Percentiles rank a stretch among this genome's conserved stretches.
phyloP scores from a whole-genome alignment of 208 protist species.

The Trypanosomatidae sp. region DNA sequence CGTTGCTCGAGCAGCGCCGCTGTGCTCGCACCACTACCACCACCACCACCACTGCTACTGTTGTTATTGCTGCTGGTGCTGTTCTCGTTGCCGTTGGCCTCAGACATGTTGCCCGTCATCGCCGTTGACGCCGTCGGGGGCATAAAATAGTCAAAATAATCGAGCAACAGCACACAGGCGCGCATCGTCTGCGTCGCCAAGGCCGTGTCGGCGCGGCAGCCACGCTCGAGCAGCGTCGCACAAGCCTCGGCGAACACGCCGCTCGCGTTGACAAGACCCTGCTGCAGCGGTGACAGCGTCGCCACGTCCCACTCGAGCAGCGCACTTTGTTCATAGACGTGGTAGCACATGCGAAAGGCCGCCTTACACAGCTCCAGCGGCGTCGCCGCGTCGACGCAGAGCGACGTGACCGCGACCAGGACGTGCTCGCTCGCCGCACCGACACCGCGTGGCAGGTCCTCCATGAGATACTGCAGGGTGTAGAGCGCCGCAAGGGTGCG shows the following conservation, averaged over 20 bases:
- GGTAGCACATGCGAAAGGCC: conserved; percentile 79
- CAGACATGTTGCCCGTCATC: conserved; percentile 31
- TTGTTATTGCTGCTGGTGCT: no score
- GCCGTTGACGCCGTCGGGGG: conserved; percentile 11
- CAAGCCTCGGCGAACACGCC: conserved; percentile 38
- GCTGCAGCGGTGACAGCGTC: conserved; percentile 53
- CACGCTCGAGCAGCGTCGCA: conserved; percentile 38
- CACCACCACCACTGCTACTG: no score
- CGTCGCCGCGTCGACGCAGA: conserved; percentile 12
- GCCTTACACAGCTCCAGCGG: conserved; percentile 43
- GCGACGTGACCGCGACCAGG: conserved; percentile 32
- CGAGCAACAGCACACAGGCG: conserved; percentile 56
- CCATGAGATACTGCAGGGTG: conserved; percentile 78
- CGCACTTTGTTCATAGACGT: conserved; percentile 70
- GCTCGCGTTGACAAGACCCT: conserved; percentile 49
- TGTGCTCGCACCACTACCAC: no score
- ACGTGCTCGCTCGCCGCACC: conserved; percentile 57
- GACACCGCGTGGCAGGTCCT: conserved; percentile 72
- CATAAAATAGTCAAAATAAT: conserved; percentile 79
- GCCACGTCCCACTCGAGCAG: conserved; percentile 81
- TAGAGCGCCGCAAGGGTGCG: conserved; percentile 68
- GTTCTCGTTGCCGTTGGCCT: no score
- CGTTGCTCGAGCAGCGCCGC: no score
- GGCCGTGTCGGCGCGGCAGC: conserved; percentile 27
- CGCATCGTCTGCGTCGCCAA: conserved; percentile 52